Conservation (phyloP, 2,329 filamentous ascomycete genomes). For the Corniculantispora saksenae region DNA sequence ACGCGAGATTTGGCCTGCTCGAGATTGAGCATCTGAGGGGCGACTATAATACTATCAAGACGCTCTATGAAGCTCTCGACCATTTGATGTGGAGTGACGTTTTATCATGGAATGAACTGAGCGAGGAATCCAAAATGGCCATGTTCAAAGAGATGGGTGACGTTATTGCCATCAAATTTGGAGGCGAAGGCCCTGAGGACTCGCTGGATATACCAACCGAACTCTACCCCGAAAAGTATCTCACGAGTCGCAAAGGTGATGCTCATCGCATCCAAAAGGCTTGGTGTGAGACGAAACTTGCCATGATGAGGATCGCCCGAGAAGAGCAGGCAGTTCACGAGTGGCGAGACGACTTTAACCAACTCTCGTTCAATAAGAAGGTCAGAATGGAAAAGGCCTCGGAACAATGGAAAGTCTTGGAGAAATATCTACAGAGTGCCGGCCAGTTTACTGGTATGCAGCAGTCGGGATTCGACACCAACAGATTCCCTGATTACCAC, state of each 20-base stretch:
- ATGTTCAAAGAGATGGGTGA: conserved; percentile 49
- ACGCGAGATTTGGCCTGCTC: conserved; percentile 43
- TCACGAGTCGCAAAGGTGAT: conserved; percentile 45
- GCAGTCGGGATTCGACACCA: conserved; percentile 39
- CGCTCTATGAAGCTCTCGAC: conserved; percentile 43
- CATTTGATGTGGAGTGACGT: conserved; percentile 50
- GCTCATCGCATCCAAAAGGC: conserved; percentile 46
- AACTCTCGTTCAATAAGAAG: conserved; percentile 31
- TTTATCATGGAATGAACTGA: conserved; percentile 37
- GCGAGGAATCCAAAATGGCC: conserved; percentile 42
- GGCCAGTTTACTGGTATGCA: conserved; percentile 40
- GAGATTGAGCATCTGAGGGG: conserved; percentile 40
- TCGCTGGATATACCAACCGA: conserved; percentile 52
- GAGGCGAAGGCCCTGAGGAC: conserved; percentile 42
- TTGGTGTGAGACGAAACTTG: conserved; percentile 35
- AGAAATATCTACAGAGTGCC: conserved; percentile 38
- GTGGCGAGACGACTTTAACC: conserved; percentile 31
- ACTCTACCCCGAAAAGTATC: conserved; percentile 58
- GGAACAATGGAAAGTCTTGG: conserved; percentile 35
- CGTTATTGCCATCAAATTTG: conserved; percentile 51
- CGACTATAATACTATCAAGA: conserved; percentile 18
- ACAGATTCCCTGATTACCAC: conserved; percentile 41
- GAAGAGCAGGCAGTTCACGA: conserved; percentile 31
- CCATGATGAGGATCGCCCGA: conserved; percentile 26
- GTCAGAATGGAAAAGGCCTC: conserved; percentile 32